A percentile compares a stretch with the other conserved stretches of the same genome.
Conservation (phyloP, 2,329 filamentous ascomycete species). For the Pseudocercospora cruenta region DNA sequence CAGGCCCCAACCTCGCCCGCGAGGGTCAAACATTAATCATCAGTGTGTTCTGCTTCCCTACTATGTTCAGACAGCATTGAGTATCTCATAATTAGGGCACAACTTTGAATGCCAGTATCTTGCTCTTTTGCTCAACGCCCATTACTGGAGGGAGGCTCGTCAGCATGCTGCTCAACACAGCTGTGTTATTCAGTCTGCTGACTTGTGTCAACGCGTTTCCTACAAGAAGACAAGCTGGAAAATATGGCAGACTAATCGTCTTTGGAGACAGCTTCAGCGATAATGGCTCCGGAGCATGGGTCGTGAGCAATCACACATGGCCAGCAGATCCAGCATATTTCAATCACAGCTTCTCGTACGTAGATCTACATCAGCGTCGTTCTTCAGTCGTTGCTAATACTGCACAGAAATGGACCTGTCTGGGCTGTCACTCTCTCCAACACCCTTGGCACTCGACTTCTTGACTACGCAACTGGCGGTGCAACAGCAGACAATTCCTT, state of each 20-base stretch:
- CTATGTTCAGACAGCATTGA: too few species aligned
- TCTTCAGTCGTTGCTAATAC: too few species aligned
- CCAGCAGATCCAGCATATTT: slow-evolving; percentile 17
- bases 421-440: slow-evolving; percentile 1
- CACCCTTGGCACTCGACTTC: not conserved
- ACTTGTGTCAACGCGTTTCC: not conserved
- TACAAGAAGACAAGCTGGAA: not conserved
- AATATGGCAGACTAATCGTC: slow-evolving; percentile 14
- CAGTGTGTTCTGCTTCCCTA: slow-evolving; percentile 35
- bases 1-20: not conserved
- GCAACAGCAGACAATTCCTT: slow-evolving; percentile 17
- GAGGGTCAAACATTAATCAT: slow-evolving; percentile 38
- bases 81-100: too few species aligned
- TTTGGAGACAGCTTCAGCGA: slow-evolving; percentile 19
- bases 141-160: slow-evolving; percentile 25
- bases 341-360: slow-evolving; percentile 17
- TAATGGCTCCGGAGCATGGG: slow-evolving; percentile 11
- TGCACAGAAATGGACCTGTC: slow-evolving; percentile 3
- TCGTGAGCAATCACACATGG: slow-evolving; percentile 11
- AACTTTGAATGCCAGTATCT: too few species aligned
- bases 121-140: slow-evolving; percentile 42
- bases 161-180: not conserved
- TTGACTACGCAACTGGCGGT: slow-evolving; percentile 9
- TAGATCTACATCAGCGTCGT: not conserved
- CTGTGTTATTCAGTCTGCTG: not conserved